Evolutionary conservation across 306 rosid species (phyloP).

Genomic region (Hippophae gyantsensis): DNA sequence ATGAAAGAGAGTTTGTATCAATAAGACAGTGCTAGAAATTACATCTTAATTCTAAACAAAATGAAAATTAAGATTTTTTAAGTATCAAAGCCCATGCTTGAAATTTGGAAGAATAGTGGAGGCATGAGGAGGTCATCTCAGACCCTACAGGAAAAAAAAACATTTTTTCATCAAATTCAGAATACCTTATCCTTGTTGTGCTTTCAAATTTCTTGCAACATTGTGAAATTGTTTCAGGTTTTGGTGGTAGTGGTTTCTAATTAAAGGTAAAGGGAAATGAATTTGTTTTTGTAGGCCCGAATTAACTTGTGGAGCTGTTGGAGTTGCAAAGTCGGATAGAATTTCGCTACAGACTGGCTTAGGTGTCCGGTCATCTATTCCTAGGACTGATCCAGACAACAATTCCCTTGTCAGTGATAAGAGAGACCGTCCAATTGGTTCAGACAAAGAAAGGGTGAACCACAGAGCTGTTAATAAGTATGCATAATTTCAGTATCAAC

Average conservation of each 20-base stretch:
- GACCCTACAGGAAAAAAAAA: too few species aligned
- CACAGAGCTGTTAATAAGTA: constrained; percentile 83
- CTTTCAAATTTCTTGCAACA: neutral
- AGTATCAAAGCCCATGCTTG: too few species aligned
- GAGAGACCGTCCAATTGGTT: constrained; percentile 67
- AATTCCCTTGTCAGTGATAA: constrained; percentile 57
- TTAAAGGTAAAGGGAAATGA: constrained; percentile 19
- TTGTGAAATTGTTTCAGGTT: neutral
- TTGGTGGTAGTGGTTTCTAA: constrained; percentile 6
- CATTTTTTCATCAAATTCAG: too few species aligned
- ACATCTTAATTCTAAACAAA: too few species aligned
- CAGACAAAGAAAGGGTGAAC: constrained; percentile 78
- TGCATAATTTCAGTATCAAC: constrained; percentile 12
- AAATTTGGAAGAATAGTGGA: too few species aligned
- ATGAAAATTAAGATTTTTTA: too few species aligned
- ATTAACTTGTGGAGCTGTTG: constrained; percentile 61
- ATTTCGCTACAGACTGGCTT: constrained; percentile 62
- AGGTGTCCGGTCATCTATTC: constrained; percentile 71
- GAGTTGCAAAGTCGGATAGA: constrained; percentile 72
- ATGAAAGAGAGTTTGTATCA: too few species aligned
- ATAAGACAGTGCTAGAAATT: too few species aligned
- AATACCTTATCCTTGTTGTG: too few species aligned
- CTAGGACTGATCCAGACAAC: constrained; percentile 67
- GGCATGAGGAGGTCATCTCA: too few species aligned
- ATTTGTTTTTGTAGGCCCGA: constrained; percentile 51